Base-by-base conservation (phyloP, 2,329 filamentous ascomycete genomes). In the Thielaviopsis euricoi region DNA sequence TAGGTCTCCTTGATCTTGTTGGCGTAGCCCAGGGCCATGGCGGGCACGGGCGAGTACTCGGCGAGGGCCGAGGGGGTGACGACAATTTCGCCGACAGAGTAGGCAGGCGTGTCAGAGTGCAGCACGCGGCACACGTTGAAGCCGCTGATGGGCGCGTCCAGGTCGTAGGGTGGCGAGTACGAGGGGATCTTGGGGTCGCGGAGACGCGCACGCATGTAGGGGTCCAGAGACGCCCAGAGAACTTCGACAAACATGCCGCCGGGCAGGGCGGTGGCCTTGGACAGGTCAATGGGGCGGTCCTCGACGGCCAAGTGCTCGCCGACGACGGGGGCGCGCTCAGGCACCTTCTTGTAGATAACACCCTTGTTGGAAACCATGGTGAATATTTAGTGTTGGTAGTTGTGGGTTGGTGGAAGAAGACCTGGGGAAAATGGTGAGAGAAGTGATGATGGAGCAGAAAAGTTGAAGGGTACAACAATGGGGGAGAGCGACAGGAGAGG, bases 131-230 rank as follows among this genome's bases (percentile, higher is more conserved):
- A 76, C 63, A 94, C 74, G 56, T 74, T 76, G 63, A 70, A 69
- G 70, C 83, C 90, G 63, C 71, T 71, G 62, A 95, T 78, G 62
- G 87, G 80, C 64, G 79, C 70, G 67, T 76, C 75, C 52, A 87
- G 69, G 17, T 75, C 67, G 66, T 82, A 88, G 15, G 69, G 62
- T 1, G 67, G 64, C 1, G 62, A 51, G 62, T 71, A 93, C 10
- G 86, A 89, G 71, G 85, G 81, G 67, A 72, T 65, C 40, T 74
- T 68, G 6, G 85, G 67, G 53, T 75, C 70, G 53, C 87, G 83
- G 86, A 95, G 90, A 64, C 81, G 80, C 61, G 85, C 86, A 59
- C 89, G 85, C 74, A 87, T 81, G 74, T 94, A 95, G 1, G 89
- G 89, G 70, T 95, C 89, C 71, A 85, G 85, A 48, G 86, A 90